Evolutionary conservation across 371 early-diverging fungal species (phyloP).

Genomic region (Saksenaea oblongispora): DNA sequence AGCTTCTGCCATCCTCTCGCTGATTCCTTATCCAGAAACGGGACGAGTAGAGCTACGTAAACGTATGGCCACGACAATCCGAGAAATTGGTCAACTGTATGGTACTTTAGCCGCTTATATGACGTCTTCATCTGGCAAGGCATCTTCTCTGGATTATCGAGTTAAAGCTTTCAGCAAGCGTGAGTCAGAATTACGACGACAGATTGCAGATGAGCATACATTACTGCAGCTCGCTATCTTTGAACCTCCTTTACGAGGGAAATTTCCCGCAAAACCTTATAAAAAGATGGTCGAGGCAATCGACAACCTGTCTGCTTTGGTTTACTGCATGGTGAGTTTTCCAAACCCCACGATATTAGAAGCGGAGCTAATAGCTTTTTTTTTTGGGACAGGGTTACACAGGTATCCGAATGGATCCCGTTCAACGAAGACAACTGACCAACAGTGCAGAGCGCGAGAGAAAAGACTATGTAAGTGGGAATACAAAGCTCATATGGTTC

Average conservation of each 20-base stretch:
- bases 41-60: constrained; percentile 11
- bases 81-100: constrained; percentile 10
- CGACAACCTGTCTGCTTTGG: constrained; percentile 36
- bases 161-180: constrained; percentile 20
- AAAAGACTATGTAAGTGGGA: constrained; percentile 31
- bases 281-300: constrained; percentile 21
- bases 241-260: constrained; percentile 36
- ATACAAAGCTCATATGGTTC: not conserved
- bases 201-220: constrained; percentile 26
- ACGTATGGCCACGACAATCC: constrained; percentile 4
- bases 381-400: constrained; percentile 18
- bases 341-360: not conserved
- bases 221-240: constrained; percentile 22
- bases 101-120: constrained; percentile 5
- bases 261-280: constrained; percentile 28
- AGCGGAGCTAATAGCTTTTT: not conserved
- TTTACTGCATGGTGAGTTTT: constrained; percentile 25
- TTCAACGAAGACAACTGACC: constrained; percentile 15
- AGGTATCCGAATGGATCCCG: constrained; percentile 14
- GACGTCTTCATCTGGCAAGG: not conserved
- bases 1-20: constrained; percentile 8
- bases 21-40: constrained; percentile 6
- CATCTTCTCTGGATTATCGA: constrained; percentile 7
- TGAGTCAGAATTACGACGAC: constrained; percentile 24
- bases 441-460: constrained; percentile 19